Conservation (phyloP, 2,329 filamentous ascomycete genomes). For the Colletotrichum musicola region DNA sequence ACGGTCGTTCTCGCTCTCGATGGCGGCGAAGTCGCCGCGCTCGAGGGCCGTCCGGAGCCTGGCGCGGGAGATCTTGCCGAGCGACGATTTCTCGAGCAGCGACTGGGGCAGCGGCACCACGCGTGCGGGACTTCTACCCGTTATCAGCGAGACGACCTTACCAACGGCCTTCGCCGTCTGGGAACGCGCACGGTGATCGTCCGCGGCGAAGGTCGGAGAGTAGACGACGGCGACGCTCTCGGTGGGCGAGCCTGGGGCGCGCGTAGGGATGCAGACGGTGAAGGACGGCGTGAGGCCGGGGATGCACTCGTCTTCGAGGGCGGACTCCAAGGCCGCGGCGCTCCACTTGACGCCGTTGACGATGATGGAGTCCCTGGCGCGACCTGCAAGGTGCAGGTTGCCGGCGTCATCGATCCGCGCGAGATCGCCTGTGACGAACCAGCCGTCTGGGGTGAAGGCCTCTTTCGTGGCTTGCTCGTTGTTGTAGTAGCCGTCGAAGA, state of each 20-base stretch:
- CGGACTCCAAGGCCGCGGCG: conserved; percentile 52
- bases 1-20: conserved; percentile 32
- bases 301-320: conserved; percentile 51
- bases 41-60: conserved; percentile 53
- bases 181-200: conserved; percentile 43
- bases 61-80: conserved; percentile 52
- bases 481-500: conserved; percentile 75
- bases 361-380: conserved; percentile 58
- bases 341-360: conserved; percentile 61
- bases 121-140: conserved; percentile 19
- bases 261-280: conserved; percentile 54
- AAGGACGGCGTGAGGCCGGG: conserved; percentile 44
- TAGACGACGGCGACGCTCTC: conserved; percentile 57
- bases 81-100: conserved; percentile 19
- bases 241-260: conserved; percentile 43
- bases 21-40: conserved; percentile 44
- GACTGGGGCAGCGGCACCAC: conserved; percentile 26
- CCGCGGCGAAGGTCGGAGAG: conserved; percentile 45
- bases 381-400: conserved; percentile 51
- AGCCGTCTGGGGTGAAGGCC: conserved; percentile 64
- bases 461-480: conserved; percentile 68
- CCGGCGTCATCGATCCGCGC: conserved; percentile 50
- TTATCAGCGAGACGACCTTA: conserved; percentile 25
- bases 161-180: conserved; percentile 39
- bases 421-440: conserved; percentile 57